Percentiles rank a stretch among this genome's conserved stretches.
These are phyloP conservation scores for Aleurites moluccanus DNA, from an alignment of 441 rosid genomes.

Conservation along the genomic window DNA sequence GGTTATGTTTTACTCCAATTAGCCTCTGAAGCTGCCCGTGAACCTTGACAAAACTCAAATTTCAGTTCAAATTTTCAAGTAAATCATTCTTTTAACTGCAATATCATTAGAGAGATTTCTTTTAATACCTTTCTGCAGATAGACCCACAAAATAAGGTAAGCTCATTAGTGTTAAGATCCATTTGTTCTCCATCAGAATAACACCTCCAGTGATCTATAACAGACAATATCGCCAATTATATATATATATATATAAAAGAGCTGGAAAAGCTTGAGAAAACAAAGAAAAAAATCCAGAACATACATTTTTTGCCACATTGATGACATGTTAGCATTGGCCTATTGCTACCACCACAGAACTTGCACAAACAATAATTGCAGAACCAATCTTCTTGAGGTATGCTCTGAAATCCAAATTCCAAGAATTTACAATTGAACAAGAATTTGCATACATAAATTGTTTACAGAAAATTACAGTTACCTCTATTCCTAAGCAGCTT, in stretches of 20 bases:
- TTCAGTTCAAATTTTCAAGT: neutral
- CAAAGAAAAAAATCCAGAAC: neutral
- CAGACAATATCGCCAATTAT: neutral
- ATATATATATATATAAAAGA: too few species aligned
- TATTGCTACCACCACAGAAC: neutral
- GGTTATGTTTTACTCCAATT: constrained; percentile 21
- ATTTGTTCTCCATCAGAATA: neutral
- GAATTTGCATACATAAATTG: neutral
- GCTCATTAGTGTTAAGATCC: constrained; percentile 11
- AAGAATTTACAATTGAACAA: neutral
- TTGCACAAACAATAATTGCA: constrained; percentile 26
- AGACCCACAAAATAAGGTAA: constrained; percentile 21
- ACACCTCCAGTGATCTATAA: constrained; percentile 28
- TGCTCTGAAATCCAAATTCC: constrained; percentile 14
- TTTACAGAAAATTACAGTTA: neutral
- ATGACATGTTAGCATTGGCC: constrained; percentile 5
- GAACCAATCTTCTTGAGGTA: constrained; percentile 18
- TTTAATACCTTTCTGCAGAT: constrained; percentile 31
- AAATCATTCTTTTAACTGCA: too few species aligned
- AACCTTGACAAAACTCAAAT: constrained; percentile 23
- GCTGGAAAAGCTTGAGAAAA: neutral
- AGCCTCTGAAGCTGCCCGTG: constrained; percentile 14
- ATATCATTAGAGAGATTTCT: too few species aligned
- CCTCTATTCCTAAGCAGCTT: constrained; percentile 28
- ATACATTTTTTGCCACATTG: constrained; percentile 21